Conservation (phyloP, 139 green algal species). For the Closterium sp. region DNA sequence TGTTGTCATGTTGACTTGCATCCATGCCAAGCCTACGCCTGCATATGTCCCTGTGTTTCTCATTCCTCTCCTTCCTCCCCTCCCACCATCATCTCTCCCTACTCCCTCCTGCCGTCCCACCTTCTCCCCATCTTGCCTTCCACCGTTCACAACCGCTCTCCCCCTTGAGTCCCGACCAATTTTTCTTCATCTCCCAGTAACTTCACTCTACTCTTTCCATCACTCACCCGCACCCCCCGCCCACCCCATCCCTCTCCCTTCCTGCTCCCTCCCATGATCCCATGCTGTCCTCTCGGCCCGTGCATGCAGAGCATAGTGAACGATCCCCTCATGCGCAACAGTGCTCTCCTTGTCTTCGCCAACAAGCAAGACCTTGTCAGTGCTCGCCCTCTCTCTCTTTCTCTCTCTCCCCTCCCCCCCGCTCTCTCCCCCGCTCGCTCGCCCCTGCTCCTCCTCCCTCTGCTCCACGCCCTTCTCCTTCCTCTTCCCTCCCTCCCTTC, state of each 20-base stretch:
- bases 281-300: too few relatives aligned
- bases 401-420: neutral
- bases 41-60: too few relatives aligned
- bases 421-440: neutral
- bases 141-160: too few relatives aligned
- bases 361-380: slow-evolving; percentile 92
- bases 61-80: neutral
- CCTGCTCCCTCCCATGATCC: too few relatives aligned
- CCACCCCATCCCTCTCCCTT: neutral
- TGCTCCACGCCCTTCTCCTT: neutral
- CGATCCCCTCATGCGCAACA: slow-evolving; percentile 90
- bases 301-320: slow-evolving; percentile 72
- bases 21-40: too few relatives aligned
- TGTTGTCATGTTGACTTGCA: too few relatives aligned
- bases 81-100: neutral
- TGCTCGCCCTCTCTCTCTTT: neutral
- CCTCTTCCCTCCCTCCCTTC: neutral
- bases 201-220: too few relatives aligned
- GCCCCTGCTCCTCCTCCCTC: slow-evolving; percentile 10
- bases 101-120: neutral
- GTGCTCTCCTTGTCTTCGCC: slow-evolving; percentile 93
- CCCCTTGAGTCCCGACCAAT: too few relatives aligned
- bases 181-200: too few relatives aligned
- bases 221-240: neutral
- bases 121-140: neutral